These are phyloP conservation scores for Litsea cubeba DNA, from an alignment of 164 flowering plant genomes.

Conservation along the genomic window DNA sequence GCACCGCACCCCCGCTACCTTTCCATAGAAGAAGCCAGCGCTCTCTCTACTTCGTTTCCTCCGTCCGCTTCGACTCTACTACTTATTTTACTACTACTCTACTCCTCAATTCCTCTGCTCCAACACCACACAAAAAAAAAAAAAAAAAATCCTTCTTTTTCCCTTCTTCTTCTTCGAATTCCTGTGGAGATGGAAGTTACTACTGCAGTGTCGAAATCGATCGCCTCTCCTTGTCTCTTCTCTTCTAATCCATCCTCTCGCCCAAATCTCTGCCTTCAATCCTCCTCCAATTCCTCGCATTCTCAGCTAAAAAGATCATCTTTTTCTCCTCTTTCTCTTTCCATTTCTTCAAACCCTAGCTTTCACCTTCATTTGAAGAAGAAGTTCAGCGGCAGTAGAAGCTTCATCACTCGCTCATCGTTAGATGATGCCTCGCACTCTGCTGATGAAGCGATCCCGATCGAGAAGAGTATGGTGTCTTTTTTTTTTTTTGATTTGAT, in stretches of 20 bases:
- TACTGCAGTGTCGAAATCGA: conserved; percentile 14
- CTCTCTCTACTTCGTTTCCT: background rate
- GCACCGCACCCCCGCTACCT: background rate
- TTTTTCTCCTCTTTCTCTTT: conserved; percentile 6
- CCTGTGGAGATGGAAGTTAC: conserved; percentile 17
- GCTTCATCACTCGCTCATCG: conserved; percentile 9
- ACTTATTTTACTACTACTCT: background rate
- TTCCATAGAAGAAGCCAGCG: background rate
- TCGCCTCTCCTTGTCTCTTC: conserved; percentile 4
- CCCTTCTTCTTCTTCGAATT: background rate
- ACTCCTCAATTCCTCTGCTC: background rate
- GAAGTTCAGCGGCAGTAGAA: background rate
- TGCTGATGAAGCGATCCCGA: conserved; percentile 17
- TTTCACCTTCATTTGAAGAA: background rate
- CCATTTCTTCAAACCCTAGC: background rate
- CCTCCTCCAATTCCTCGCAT: background rate
- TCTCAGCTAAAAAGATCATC: background rate
- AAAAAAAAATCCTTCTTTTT: background rate
- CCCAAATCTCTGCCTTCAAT: background rate
- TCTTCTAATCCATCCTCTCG: conserved; percentile 8
- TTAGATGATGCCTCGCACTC: background rate
- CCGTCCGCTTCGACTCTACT: background rate
- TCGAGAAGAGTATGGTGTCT: conserved; percentile 25
- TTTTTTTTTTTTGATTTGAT: background rate
- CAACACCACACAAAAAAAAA: background rate